These are phyloP conservation scores for Diaporthe capsici DNA, from an alignment of 2,329 filamentous ascomycete species.

Conservation along the genomic window DNA sequence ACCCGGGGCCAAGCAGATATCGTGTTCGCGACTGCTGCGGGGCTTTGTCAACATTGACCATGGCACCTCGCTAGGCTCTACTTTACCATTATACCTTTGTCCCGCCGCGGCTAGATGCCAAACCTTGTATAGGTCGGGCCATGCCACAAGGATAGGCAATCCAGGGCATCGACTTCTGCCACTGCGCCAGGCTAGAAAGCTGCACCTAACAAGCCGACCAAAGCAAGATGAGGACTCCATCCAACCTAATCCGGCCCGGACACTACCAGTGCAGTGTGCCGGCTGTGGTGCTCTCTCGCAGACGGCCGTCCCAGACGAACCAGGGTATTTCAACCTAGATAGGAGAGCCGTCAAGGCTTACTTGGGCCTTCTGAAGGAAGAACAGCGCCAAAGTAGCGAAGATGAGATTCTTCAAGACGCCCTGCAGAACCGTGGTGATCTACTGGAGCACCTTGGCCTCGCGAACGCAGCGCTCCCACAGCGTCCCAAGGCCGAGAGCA, in stretches of 20 bases:
- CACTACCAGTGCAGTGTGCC: conserved; percentile 70
- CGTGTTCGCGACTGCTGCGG: conserved; percentile 41
- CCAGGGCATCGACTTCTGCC: conserved; percentile 15
- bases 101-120: conserved; percentile 38
- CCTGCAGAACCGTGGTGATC: conserved; percentile 59
- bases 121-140: conserved; percentile 1
- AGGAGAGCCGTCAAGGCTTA: conserved; percentile 67
- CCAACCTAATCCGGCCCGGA: conserved; percentile 30
- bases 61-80: conserved; percentile 26
- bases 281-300: conserved; percentile 78
- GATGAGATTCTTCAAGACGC: conserved; percentile 63
- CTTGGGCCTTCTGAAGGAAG: conserved; percentile 53
- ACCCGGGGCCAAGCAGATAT: conserved; percentile 33
- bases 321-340: conserved; percentile 71
- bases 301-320: conserved; percentile 61
- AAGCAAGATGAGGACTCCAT: neutral
- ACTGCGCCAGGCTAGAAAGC: conserved; percentile 25
- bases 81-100: conserved; percentile 39
- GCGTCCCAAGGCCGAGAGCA: neutral
- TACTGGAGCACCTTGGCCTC: conserved; percentile 62
- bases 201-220: neutral
- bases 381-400: conserved; percentile 51
- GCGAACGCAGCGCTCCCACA: conserved; percentile 50
- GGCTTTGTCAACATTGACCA: conserved; percentile 35
- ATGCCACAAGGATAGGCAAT: neutral